Base-by-base conservation (phyloP, 208 protist genomes). In the Trypanosoma boissoni region DNA sequence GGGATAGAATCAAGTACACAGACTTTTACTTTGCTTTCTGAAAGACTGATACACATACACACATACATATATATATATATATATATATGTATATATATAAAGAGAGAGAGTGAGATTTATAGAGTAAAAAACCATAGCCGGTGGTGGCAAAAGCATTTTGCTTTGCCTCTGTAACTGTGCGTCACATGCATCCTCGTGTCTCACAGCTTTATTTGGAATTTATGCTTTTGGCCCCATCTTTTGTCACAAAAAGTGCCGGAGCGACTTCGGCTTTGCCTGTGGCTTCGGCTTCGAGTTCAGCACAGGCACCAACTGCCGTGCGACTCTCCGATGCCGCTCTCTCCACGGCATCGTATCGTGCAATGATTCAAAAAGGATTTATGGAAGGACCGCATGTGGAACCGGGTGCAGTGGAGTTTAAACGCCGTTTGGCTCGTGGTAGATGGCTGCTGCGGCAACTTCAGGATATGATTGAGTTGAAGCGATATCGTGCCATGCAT, bases 121-220 rank as follows among this genome's bases (percentile, higher is more conserved):
- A n/a, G n/a, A n/a, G n/a, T n/a, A n/a, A n/a, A n/a, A n/a, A n/a
- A n/a, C n/a, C n/a, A n/a, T n/a, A n/a, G n/a, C n/a, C n/a, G n/a
- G n/a, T n/a, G n/a, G n/a, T n/a, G n/a, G n/a, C n/a, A n/a, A n/a
- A n/a, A n/a, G n/a, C n/a, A n/a, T n/a, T n/a, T n/a, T n/a, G n/a
- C n/a, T n/a, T n/a, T n/a, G n/a, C n/a, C n/a, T n/a, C n/a, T n/a
- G n/a, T n/a, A n/a, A n/a, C n/a, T n/a, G n/a, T n/a, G n/a, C n/a
- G n/a, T n/a, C 10, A 2, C 0, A 73, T 83, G 44, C 66, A 84
- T 52, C 55, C 57, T 14, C 76, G 76, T 2, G 74, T 86, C 12
- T 71, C 71, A n/a, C 58, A 78, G 39, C 74, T 86, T 9, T 90
- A 90, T 32, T 37, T 86, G 2, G 83, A 90, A 51, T 86, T 90